A percentile compares a stretch with the other conserved stretches of the same genome.
Conservation (phyloP, 192 early-diverging fungal genomes). For the Polychytrium aggregatum region DNA sequence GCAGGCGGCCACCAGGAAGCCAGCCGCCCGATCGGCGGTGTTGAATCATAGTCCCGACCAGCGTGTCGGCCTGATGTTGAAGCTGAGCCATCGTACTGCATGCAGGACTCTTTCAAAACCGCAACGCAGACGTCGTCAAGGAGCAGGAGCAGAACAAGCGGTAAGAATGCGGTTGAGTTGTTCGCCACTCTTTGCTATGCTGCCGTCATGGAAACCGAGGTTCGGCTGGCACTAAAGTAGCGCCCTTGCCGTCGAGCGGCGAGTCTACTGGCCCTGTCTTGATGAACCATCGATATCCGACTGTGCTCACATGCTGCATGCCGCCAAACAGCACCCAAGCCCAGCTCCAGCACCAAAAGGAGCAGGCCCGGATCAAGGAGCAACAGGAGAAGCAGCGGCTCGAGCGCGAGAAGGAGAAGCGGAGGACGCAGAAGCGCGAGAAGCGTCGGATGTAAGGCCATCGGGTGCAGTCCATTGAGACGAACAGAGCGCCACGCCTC, state of each 20-base stretch:
- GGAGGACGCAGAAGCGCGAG: constrained; percentile 28
- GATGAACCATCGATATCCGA: no score
- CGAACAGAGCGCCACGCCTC: no score
- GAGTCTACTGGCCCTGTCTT: no score
- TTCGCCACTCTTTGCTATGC: background rate
- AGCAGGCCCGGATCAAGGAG: constrained; percentile 18
- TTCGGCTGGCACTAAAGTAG: no score
- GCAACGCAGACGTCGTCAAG: constrained; percentile 46
- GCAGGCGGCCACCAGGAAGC: no score
- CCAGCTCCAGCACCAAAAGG: constrained; percentile 12
- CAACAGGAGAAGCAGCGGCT: constrained; percentile 24
- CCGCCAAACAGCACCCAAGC: constrained; percentile 4
- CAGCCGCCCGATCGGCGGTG: constrained; percentile 1
- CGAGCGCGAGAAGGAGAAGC: constrained; percentile 35
- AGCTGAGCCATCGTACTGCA: constrained; percentile 9
- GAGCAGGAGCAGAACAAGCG: constrained; percentile 38
- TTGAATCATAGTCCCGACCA: background rate
- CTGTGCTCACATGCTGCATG: no score
- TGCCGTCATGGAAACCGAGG: no score
- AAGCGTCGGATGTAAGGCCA: constrained; percentile 26
- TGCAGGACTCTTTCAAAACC: constrained; percentile 35
- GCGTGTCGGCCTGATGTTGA: background rate
- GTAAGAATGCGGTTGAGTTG: background rate
- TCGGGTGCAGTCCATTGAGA: no score
- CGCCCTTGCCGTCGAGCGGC: no score